Base-by-base conservation (phyloP, 2,329 filamentous ascomycete species). In the Eutypa lata region DNA sequence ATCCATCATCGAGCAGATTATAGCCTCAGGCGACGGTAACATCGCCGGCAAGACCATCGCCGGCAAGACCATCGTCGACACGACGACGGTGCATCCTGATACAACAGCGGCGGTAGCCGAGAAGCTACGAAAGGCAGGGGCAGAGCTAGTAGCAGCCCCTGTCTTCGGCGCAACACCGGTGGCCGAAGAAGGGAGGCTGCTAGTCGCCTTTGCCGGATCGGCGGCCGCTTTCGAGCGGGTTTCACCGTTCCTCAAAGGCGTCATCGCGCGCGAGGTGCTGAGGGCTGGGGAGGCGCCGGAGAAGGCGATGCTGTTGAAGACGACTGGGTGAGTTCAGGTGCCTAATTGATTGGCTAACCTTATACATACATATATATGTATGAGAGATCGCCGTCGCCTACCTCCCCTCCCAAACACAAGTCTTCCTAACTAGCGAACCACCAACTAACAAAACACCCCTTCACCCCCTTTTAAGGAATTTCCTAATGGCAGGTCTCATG, bases 101-200 rank as follows among this genome's bases (percentile, higher is more conserved):
- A 76, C 76, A 0, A 73, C 75, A 10, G 10, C 5, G 26, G 26
- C 26, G 10, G 26, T 68, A 1, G 53, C 69, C 1, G 47, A 51
- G 0, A 62, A 61, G 1, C 57, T 80, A 0, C 52, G 0, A 58
- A 53, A 4, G 57, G 53, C 26, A 11, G 67, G 66, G 0, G 73
- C 67, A 2, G 50, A 53, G 3, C 78, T 78, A 47, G 61, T 80
- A 26, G 71, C 76, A 0, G 67, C 70, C 0, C 78, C 78, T 0
- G 78, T 81, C 0, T 81, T 81, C 52, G 78, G 78, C 7, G 76
- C 76, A 3, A 77, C 76, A 0, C 72, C 76, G 0, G 68, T 77
- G n/a, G 78, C 78, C 0, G 69, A 68, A 10, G 26, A 5, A 5
- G 77, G 76, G 0, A 67, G 73, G 40, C 65, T 80, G 1, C 63